A percentile compares a stretch with the other conserved stretches of the same genome.
Evolutionary conservation across 768 basidiomycete species (phyloP).

Genomic region (Hypholoma fasciculare): DNA sequence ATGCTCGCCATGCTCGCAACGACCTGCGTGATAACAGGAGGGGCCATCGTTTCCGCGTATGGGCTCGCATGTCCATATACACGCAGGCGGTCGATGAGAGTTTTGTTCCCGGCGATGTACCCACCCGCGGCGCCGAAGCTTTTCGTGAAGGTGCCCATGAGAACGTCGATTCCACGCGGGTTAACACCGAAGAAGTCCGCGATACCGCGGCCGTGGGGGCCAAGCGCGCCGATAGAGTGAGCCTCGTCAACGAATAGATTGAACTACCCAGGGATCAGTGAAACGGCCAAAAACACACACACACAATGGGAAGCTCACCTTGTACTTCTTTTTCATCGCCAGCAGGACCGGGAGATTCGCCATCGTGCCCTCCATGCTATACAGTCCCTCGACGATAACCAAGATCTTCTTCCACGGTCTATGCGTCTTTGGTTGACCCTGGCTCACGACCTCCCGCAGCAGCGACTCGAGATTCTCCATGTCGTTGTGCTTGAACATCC

Average conservation of each 20-base stretch:
- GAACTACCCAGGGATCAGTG: conserved; percentile 62
- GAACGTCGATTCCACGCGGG: conserved; percentile 81
- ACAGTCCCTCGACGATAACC: conserved; percentile 91
- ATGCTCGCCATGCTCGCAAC: conserved; percentile 94
- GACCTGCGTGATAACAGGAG: conserved; percentile 89
- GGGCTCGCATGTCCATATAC: conserved; percentile 76
- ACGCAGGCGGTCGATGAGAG: conserved; percentile 80
- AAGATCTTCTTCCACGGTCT: conserved; percentile 99
- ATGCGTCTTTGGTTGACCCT: conserved; percentile 97
- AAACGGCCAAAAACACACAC: not conserved
- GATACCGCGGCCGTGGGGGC: conserved; percentile 92
- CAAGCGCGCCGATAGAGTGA: conserved; percentile 95
- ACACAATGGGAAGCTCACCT: conserved; percentile 52
- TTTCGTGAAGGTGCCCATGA: conserved; percentile 99
- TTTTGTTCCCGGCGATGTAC: conserved; percentile 86
- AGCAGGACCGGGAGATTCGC: conserved; percentile 81
- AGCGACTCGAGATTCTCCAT: conserved; percentile 80
- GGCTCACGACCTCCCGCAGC: conserved; percentile 88
- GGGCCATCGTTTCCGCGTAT: conserved; percentile 91
- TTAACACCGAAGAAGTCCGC: conserved; percentile 90
- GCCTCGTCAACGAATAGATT: conserved; percentile 96
- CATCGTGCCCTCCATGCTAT: conserved; percentile 98
- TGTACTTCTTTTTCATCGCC: conserved; percentile 91
- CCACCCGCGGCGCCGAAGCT: conserved; percentile 94
- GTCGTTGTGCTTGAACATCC: conserved; percentile 98